Evolutionary conservation across 257 asterid genomes (phyloP).

Genomic region (Primulina eburnea): DNA sequence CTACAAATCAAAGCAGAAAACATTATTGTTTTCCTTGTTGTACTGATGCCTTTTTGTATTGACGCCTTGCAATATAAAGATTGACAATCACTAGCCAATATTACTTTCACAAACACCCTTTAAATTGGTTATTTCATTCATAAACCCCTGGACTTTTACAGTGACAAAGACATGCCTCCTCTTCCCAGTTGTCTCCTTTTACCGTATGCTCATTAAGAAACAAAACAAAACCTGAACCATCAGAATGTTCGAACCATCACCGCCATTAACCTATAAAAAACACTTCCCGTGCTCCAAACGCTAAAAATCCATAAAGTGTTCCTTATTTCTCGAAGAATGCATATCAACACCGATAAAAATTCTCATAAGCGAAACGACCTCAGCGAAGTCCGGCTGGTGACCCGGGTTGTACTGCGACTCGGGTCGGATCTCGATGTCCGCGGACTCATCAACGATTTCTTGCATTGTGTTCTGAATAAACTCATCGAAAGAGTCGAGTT

Average conservation of each 20-base stretch:
- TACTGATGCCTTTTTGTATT: background rate
- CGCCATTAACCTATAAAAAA: background rate
- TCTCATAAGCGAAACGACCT: constrained; percentile 40
- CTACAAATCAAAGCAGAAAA: background rate
- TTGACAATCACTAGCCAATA: background rate
- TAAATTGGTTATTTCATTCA: background rate
- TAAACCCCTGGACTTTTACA: background rate
- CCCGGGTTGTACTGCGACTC: constrained; percentile 96
- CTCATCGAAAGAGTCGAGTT: constrained; percentile 93
- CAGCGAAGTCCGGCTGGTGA: constrained; percentile 84
- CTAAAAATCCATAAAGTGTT: constrained; percentile 8
- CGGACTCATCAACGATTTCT: constrained; percentile 90
- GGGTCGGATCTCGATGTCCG: constrained; percentile 94
- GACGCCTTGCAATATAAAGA: background rate
- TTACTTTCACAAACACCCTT: background rate
- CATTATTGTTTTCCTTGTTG: background rate
- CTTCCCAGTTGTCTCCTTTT: background rate
- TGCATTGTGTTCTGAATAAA: constrained; percentile 98
- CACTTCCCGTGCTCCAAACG: constrained; percentile 23
- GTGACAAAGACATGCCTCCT: background rate
- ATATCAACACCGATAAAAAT: background rate
- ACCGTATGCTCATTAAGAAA: background rate
- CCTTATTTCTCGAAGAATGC: background rate
- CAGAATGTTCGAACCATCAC: background rate
- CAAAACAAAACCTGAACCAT: background rate